A percentile compares a stretch with the other conserved stretches of the same genome.
These are phyloP conservation scores for Pseudonectria foliicola DNA, from an alignment of 2,329 filamentous ascomycete genomes.

Conservation along the genomic window DNA sequence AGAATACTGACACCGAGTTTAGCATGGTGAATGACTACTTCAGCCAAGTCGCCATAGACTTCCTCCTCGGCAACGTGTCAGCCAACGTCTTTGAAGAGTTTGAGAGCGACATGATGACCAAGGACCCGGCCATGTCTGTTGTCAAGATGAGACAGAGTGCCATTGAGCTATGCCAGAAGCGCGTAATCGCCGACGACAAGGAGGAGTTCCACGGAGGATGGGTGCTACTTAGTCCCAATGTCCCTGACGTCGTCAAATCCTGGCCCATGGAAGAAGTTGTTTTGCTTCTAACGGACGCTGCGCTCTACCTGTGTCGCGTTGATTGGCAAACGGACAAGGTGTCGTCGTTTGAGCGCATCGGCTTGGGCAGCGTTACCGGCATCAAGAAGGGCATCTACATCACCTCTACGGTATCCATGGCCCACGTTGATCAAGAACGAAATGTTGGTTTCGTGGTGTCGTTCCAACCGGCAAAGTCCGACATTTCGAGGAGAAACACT, in stretches of 20 bases:
- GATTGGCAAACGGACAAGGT: slow-evolving; percentile 97
- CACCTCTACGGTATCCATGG: slow-evolving; percentile 73
- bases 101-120: slow-evolving; percentile 84
- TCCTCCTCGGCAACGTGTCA: slow-evolving; percentile 81
- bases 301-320: slow-evolving; percentile 82
- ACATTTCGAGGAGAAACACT: slow-evolving; percentile 77
- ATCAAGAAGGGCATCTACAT: slow-evolving; percentile 84
- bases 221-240: slow-evolving; percentile 73
- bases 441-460: slow-evolving; percentile 80
- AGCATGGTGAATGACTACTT: slow-evolving; percentile 99
- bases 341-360: slow-evolving; percentile 80
- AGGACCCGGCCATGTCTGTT: slow-evolving; percentile 85
- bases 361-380: slow-evolving; percentile 62
- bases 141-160: slow-evolving; percentile 78
- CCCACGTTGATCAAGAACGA: slow-evolving; percentile 67
- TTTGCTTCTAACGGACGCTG: slow-evolving; percentile 75
- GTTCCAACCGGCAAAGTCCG: slow-evolving; percentile 65
- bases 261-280: slow-evolving; percentile 83
- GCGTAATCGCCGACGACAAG: slow-evolving; percentile 73
- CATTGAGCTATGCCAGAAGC: slow-evolving; percentile 79
- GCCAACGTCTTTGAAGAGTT: slow-evolving; percentile 88
- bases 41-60: slow-evolving; percentile 90
- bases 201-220: slow-evolving; percentile 87
- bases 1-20: slow-evolving; percentile 19
- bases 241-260: slow-evolving; percentile 60